Base-by-base conservation (phyloP, 768 basidiomycete species). In the Gloeostereum incarnatum region DNA sequence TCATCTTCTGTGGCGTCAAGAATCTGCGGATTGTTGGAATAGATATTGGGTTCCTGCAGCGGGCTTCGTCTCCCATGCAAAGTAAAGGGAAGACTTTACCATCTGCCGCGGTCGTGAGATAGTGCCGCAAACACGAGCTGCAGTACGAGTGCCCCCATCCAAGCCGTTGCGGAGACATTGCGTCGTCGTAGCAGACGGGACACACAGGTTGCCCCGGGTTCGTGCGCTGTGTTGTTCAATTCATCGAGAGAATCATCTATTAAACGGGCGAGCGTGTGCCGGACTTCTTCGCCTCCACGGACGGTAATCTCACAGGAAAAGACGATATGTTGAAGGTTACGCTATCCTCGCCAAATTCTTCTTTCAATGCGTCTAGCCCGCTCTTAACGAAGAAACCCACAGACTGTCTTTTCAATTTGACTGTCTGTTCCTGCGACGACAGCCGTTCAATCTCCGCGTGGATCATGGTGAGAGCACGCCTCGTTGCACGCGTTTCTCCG, bases 61-160 rank as follows among this genome's bases (percentile, higher is more conserved):
- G 60, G 4, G 65, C 73, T 1, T 71, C 71, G 43, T 75, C 57
- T 1, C 78, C 83, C 31, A 83, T 67, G 48, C 84, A 87, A 7
- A 50, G 61, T 5, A 86, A 53, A 0, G 83, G 83, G 57, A 85
- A 83, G 1, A 44, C 54, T 42, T 61, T 60, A 20, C 52, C 51
- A 11, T 69, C 63, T 5, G 51, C 45, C 1, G 69, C 67, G 11
- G 33, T 30, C n/a, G n/a, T n/a, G 29, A 76, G 50, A 45, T 67
- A 71, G 45, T 71, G 71, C 7, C 57, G 60, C 14, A 75, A 42
- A 43, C 75, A 78, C 10, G 53, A 56, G 4, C 61, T 55, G 47
- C 75, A 78, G 45, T 72, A 74, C 8, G 55, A 46, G 45, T 78
- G 75, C 6, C 65, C 64, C 41, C 75, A 78, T 0, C 51, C 57